phyloP scores from a whole-genome alignment of 768 basidiomycete species.

The Floccularia luteovirens region DNA sequence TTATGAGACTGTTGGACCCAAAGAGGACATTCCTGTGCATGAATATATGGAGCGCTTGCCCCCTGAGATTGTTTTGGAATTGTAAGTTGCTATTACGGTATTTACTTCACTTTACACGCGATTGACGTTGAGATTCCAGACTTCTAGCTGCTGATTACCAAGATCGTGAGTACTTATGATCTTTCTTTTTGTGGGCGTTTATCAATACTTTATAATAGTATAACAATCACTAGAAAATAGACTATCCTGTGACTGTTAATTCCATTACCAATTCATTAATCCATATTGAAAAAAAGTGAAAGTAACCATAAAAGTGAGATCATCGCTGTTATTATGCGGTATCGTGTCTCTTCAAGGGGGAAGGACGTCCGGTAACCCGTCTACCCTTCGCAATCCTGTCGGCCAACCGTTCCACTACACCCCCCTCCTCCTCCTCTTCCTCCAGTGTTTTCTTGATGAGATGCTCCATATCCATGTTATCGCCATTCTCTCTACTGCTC shows the following conservation, averaged over 20 bases:
- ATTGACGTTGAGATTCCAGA: no score
- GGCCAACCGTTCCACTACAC: slow-evolving; percentile 52
- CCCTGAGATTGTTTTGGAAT: slow-evolving; percentile 81
- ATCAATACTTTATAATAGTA: no score
- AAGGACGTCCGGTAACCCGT: slow-evolving; percentile 33
- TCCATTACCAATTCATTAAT: no score
- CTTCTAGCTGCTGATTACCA: slow-evolving; percentile 60
- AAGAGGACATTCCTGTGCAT: slow-evolving; percentile 68
- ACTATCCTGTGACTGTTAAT: no score
- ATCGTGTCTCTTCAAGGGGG: slow-evolving; percentile 57
- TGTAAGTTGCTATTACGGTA: slow-evolving; percentile 47
- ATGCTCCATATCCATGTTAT: slow-evolving; percentile 51
- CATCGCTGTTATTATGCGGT: slow-evolving; percentile 27
- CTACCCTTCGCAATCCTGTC: slow-evolving; percentile 53
- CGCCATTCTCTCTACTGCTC: slow-evolving; percentile 31
- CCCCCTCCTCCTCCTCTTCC: slow-evolving; percentile 39
- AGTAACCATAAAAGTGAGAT: background rate
- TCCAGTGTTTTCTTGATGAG: slow-evolving; percentile 56
- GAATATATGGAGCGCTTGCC: slow-evolving; percentile 81
- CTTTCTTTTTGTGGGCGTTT: no score
- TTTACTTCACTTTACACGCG: background rate
- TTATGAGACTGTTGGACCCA: slow-evolving; percentile 61
- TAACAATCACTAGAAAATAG: no score
- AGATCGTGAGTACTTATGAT: slow-evolving; percentile 48
- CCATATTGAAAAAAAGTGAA: background rate